phyloP scores from a whole-genome alignment of 768 basidiomycete genomes.

The Lentinula lateritia region DNA sequence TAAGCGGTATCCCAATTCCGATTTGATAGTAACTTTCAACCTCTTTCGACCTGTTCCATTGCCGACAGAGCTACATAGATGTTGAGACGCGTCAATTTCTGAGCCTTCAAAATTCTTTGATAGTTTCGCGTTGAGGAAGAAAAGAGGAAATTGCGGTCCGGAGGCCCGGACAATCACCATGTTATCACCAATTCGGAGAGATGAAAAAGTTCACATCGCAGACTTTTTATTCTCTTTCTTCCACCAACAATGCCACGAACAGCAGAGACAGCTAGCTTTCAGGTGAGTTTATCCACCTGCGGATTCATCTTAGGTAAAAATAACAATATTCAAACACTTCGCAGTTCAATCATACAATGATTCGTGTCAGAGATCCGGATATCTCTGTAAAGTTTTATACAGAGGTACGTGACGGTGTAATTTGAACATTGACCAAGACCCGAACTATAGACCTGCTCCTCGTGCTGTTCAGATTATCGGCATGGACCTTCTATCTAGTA shows the following conservation, averaged over 20 bases:
- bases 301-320: too few species aligned
- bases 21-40: too few species aligned
- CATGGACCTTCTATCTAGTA: slow-evolving; percentile 69
- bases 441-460: not conserved
- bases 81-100: too few species aligned
- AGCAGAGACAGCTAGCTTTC: slow-evolving; percentile 60
- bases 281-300: slow-evolving; percentile 27
- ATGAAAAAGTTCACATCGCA: not conserved
- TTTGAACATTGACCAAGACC: not conserved
- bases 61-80: too few species aligned
- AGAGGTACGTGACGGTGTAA: slow-evolving; percentile 47
- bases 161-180: too few species aligned
- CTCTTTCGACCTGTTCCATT: too few species aligned
- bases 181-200: too few species aligned
- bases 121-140: too few species aligned
- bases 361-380: slow-evolving; percentile 85
- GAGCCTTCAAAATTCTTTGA: too few species aligned
- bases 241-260: slow-evolving; percentile 51
- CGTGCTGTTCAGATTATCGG: slow-evolving; percentile 44
- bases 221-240: not conserved
- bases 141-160: too few species aligned
- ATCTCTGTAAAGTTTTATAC: slow-evolving; percentile 77
- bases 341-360: slow-evolving; percentile 84
- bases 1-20: too few species aligned
- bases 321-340: not conserved